phyloP scores from a whole-genome alignment of 108 stramenopile species.

The Aurantiochytrium sp. region DNA sequence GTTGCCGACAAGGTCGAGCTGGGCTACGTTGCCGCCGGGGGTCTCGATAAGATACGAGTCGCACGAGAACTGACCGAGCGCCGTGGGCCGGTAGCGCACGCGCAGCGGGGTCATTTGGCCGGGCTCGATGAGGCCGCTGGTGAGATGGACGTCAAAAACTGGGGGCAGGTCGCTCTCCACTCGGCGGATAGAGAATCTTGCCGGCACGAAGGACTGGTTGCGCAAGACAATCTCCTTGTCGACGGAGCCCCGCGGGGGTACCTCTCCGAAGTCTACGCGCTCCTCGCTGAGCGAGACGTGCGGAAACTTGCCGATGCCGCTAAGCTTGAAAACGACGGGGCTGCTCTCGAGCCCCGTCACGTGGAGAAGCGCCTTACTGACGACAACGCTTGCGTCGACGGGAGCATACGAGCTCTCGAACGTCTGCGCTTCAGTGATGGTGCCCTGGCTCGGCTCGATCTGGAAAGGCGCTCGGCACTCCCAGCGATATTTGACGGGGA shows the following conservation, averaged over 20 bases:
- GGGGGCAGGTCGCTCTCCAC: slow-evolving; percentile 54
- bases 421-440: slow-evolving; percentile 35
- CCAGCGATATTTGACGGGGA: slow-evolving; percentile 54
- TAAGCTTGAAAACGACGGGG: not conserved
- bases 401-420: slow-evolving; percentile 41
- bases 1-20: not conserved
- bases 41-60: slow-evolving; percentile 54
- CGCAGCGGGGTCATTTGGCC: slow-evolving; percentile 37
- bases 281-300: slow-evolving; percentile 42
- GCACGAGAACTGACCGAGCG: slow-evolving; percentile 44
- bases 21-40: slow-evolving; percentile 49
- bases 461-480: slow-evolving; percentile 51
- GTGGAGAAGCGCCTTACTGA: slow-evolving; percentile 40
- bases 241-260: not conserved
- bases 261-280: slow-evolving; percentile 52
- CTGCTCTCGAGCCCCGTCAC: slow-evolving; percentile 45
- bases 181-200: slow-evolving; percentile 41
- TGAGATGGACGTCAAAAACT: slow-evolving; percentile 50
- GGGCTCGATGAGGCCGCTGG: slow-evolving; percentile 39
- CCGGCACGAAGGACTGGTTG: slow-evolving; percentile 58
- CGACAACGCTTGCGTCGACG: slow-evolving; percentile 48
- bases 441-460: slow-evolving; percentile 46
- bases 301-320: slow-evolving; percentile 50
- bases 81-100: slow-evolving; percentile 39
- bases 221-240: slow-evolving; percentile 40